Base-by-base conservation (phyloP, 1,284 basidiomycete genomes). In the Apiotrichum veenhuisii region DNA sequence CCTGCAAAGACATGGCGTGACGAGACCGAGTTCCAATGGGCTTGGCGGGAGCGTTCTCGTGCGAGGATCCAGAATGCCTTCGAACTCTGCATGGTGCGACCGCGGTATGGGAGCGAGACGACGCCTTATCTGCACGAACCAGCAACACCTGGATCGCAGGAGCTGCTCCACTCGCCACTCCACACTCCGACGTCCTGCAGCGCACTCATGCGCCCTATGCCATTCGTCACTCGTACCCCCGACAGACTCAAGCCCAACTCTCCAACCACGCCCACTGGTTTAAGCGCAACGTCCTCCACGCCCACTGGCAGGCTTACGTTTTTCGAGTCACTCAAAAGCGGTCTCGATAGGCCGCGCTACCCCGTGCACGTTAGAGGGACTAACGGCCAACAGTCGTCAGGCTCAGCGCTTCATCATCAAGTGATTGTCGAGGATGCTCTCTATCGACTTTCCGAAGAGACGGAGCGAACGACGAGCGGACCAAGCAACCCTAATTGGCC, bases 51-150 rank as follows among this genome's bases (percentile, higher is more conserved):
- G 52, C 80, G 82, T 59, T 87, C 88, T 0, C 80, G 84, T n/a
- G 71, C 82, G 58, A 81, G 89, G 42, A 80, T 91, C 38, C 84
- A 85, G 66, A 87, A 88, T 56, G 86, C 87, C 1, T 90, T 84
- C 67, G 87, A 91, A 61, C 85, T 91, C 62, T 91, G 89, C 69
- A 77, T 88, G 51, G 62, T 73, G 34, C 45, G 68, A 2, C 44
- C 26, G 27, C n/a, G 44, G 18, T 17, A 33, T 18, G 15, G 14
- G 23, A 43, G 42, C 15, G 42, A 25, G 14, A 43, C 14, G 42
- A 25, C 26, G 2, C 42, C 23, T 7, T 7, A 43, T 14, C 42
- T 43, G 20, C 12, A 26, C 25, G 23, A 41, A n/a, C 40, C 40
- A 5, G 40, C 40, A 3, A 41, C 40, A 10, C 40, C 40, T 3